Base-by-base conservation (phyloP, 345 rosid species). In the Gynandropsis gynandra region DNA sequence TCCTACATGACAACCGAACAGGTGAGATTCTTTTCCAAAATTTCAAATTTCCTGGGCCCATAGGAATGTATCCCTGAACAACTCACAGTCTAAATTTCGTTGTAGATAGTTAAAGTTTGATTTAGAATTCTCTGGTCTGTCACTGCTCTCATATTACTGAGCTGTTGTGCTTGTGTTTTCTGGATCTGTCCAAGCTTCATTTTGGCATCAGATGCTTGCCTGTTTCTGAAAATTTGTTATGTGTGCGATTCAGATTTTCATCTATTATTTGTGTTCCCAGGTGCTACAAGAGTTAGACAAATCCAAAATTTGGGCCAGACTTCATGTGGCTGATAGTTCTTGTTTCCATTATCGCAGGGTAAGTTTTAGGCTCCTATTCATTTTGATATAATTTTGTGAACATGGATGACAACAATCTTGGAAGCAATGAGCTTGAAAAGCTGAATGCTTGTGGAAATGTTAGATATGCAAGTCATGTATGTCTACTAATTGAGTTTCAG, bases 301-400 rank as follows among this genome's bases (percentile, higher is more conserved):
- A 62, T 77, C 88, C 35, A 76, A 72, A 75, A 71, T 54, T 36
- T 82, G 98, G 98, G 87, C 93, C 38, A 76, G 70, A 33, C 72
- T 85, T 43, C 89, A 85, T 61, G 76, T 85, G 47, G 90, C 97
- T 12, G 97, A 92, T 64, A 80, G 72, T 72, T 92, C 95, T 50
- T 87, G 89, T 72, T 92, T 85, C 71, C 95, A 92, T 68, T 92
- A 81, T 60, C 85, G 80, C 58, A 67, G 76, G 53, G 98, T 92
- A 67, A 77, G 89, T 64, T 41, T 33, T 61, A 56, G 16, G 41
- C 10, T 1, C 10, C 11, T 61, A 17, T 13, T 54, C 12, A 15
- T 1, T 17, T 37, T 36, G 3, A 36, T 42, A 5, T 51, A n/a
- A 15, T 9, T 41, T 12, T 59, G 57, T 24, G 41, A 8, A 60